Percentiles rank a stretch among this genome's conserved stretches.
These are phyloP conservation scores for Botrytis fragariae DNA, from an alignment of 2,329 filamentous ascomycete genomes.

Conservation along the genomic window DNA sequence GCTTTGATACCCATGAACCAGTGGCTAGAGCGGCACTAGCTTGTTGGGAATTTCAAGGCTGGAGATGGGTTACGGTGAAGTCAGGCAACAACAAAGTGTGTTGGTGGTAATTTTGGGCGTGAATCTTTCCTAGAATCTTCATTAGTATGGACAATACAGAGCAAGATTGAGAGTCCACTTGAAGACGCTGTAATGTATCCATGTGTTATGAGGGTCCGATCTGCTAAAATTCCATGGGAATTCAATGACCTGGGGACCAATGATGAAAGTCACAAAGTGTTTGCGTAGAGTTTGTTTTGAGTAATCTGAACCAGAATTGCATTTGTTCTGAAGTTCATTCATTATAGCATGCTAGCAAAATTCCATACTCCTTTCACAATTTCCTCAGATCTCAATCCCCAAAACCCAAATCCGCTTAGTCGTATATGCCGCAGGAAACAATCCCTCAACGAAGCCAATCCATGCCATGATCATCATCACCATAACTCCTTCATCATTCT, in stretches of 20 bases:
- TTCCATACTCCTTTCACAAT: not conserved
- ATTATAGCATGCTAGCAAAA: not conserved
- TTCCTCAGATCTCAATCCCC: not conserved
- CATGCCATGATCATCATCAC: not conserved
- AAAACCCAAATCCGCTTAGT: not conserved
- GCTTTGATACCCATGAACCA: too few species aligned
- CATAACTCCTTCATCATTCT: not conserved
- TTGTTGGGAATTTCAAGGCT: not conserved
- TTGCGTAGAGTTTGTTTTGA: too few species aligned
- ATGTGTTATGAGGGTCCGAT: not conserved
- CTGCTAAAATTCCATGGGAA: not conserved
- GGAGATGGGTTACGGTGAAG: not conserved
- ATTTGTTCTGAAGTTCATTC: not conserved
- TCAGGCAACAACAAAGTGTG: not conserved
- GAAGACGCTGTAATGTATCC: not conserved
- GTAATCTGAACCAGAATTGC: not conserved
- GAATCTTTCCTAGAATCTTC: not conserved
- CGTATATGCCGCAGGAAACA: conserved; percentile 3
- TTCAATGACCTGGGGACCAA: not conserved
- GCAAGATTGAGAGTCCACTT: not conserved
- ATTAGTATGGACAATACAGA: not conserved
- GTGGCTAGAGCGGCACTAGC: not conserved
- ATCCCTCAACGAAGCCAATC: not conserved
- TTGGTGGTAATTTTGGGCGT: not conserved
- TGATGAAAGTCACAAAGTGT: not conserved